Evolutionary conservation across 495 filamentous ascomycete species (phyloP), one percentile per base, ranked within the genome.

Genomic region (Barbatosphaeria neglecta): DNA sequence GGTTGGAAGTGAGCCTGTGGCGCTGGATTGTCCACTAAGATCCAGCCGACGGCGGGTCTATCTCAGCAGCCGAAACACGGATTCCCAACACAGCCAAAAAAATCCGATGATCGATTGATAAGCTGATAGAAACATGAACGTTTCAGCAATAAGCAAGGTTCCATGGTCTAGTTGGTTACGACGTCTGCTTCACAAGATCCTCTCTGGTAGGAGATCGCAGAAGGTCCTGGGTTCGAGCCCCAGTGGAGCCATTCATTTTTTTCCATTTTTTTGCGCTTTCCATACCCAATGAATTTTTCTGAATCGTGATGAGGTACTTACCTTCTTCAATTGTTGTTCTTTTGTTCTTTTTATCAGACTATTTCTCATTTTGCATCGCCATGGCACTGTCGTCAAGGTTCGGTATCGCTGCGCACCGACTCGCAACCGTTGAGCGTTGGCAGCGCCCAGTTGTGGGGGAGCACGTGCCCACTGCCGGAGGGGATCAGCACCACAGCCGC

Each of bases 131-230:
- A 31, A 10, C 27, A 13, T 31, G 9, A 6, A n/a, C 6, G 5
- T n/a, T 11, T 35, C 31, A 35, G 9, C 37, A 19, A 22, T 18
- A 22, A 3, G 3, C 10, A 6, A 22, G 41, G 41, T 43, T 45
- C 31, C 27, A 15, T 45, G 44, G 44, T 45, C 16, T 45, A 45
- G 31, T 43, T 45, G 44, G 44, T 45, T 45, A 45, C 31, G 16
- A 45, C 44, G 31, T 45, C 19, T 37, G 27, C 18, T 37, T 45
- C 44, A 45, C 44, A 44, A 18, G 8, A 7, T 9, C 2, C 25
- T 31, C 15, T 7, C 4, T 22, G 13, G 7, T 6, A n/a, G 24
- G 27, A 44, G 23, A 2, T 8, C 43, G 25, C 43, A 45, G 24
- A 37, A 38, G 44, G 44, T 45, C 31, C 27, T 37, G 27, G 33